Evolutionary conservation across 345 rosid species (phyloP), one percentile per base, ranked within the genome.

Genomic region (Euphorbia tirucalli): DNA sequence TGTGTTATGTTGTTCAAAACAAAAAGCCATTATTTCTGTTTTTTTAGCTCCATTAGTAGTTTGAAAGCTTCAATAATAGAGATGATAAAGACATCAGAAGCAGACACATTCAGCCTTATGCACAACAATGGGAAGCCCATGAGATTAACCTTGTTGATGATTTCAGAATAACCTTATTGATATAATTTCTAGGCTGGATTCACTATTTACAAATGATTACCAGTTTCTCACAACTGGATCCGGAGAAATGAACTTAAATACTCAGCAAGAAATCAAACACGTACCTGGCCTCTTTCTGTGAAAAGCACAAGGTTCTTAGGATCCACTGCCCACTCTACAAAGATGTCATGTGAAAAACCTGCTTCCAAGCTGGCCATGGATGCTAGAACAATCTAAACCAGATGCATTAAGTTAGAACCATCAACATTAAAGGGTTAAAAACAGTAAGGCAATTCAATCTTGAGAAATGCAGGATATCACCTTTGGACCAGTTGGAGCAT

Each of bases 311-410:
- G 88, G 82, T 92, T 95, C 84, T 80, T 92, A 22, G 77, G 80
- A 81, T 92, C 99, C 73, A 87, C 80, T 18, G 97, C 97, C 99
- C 97, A 95, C 64, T 95, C 97, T 70, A 88, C 97, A 66, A 95
- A 92, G 78, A 95, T 92, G 75, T 92, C 97, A 71, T 90, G 99
- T 79, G 99, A 85, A 77, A 92, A 92, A 56, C 99, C 99, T 52
- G 97, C 96, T 82, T 95, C 97, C 74, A 95, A 87, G 74, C 99
- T 95, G 69, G 87, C 99, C 97, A 95, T 90, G 81, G 99, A 95
- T 67, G 96, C 92, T 75, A 95, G 85, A 67, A 92, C 96, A 77
- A 95, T 90, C 99, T 95, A 77, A 73, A 76, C 31, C 71, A 71
- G 60, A 71, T 56, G 71, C 27, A 66, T 24, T 68, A 32, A 67